A percentile compares a stretch with the other conserved stretches of the same genome.
Conservation (phyloP, 2,329 filamentous ascomycete genomes). For the Fusarium domesticum region DNA sequence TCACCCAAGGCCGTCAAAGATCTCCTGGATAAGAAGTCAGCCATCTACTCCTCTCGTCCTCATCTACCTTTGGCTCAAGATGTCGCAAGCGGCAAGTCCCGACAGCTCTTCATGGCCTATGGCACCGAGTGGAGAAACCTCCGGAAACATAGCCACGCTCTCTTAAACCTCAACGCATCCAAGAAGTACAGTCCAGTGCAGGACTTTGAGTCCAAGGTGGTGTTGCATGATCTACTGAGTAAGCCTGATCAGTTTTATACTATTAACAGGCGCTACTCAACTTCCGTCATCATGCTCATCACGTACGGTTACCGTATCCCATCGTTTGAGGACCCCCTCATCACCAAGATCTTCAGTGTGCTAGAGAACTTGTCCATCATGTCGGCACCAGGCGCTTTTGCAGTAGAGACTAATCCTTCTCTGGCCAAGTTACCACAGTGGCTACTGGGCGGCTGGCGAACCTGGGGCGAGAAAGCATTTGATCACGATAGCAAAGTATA, state of each 20-base stretch:
- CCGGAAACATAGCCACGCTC: conserved; percentile 11
- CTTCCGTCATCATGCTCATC: conserved; percentile 4
- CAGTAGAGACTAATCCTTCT: no score
- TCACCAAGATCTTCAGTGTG: conserved; percentile 1
- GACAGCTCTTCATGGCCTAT: conserved; percentile 15
- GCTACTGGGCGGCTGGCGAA: no score
- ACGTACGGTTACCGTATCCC: conserved; percentile 1
- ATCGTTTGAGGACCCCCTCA: not conserved
- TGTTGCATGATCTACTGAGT: not conserved
- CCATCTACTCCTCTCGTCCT: conserved; percentile 12
- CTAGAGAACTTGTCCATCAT: not conserved
- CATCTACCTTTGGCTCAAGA: conserved; percentile 10
- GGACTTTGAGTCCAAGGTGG: conserved; percentile 3
- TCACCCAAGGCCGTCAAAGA: conserved; percentile 14
- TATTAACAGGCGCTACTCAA: conserved; percentile 3
- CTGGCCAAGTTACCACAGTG: no score
- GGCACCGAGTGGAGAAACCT: conserved; percentile 9
- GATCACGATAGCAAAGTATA: not conserved
- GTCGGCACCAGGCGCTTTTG: no score
- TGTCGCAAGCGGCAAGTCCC: conserved; percentile 8
- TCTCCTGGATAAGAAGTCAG: conserved; percentile 15
- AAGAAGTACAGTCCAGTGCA: conserved; percentile 3
- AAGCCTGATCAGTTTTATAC: not conserved
- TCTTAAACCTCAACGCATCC: conserved; percentile 14
- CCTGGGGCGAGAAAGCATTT: no score